Conservation (phyloP, 441 rosid genomes). For the Mallotus japonicus region DNA sequence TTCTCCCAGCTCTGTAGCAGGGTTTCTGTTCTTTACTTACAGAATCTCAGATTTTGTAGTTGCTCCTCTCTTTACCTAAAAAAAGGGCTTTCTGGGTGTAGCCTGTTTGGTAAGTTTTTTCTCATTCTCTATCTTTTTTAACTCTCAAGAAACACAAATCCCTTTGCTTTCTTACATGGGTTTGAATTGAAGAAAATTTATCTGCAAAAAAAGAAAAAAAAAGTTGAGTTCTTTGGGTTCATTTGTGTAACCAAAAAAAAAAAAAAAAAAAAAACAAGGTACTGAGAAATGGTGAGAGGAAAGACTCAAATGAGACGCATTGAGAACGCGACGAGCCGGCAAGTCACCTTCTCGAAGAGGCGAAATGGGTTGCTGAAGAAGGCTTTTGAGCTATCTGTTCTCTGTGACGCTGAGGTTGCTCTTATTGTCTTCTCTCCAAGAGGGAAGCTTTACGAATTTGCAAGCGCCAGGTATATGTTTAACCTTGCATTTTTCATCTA, state of each 20-base stretch:
- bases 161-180: neutral
- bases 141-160: neutral
- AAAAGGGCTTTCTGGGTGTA: conserved; percentile 12
- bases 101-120: conserved; percentile 23
- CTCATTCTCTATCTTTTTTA: neutral
- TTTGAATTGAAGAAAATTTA: neutral
- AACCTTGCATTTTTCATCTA: too few relatives aligned
- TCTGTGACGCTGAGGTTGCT: conserved; percentile 87
- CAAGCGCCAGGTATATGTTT: conserved; percentile 55
- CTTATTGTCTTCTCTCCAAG: conserved; percentile 77
- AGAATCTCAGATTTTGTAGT: neutral
- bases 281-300: conserved; percentile 73
- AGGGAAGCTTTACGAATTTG: conserved; percentile 81
- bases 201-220: neutral
- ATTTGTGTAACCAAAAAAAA: too few relatives aligned
- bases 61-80: neutral
- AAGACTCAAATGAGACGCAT: conserved; percentile 86
- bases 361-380: conserved; percentile 78
- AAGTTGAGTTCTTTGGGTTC: neutral
- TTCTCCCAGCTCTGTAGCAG: neutral
- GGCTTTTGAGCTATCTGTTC: conserved; percentile 87
- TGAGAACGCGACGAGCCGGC: conserved; percentile 90
- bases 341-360: conserved; percentile 84
- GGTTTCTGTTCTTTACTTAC: neutral
- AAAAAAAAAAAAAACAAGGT: neutral